phyloP scores from a whole-genome alignment of 768 basidiomycete species.

The Boletus coccyginus region DNA sequence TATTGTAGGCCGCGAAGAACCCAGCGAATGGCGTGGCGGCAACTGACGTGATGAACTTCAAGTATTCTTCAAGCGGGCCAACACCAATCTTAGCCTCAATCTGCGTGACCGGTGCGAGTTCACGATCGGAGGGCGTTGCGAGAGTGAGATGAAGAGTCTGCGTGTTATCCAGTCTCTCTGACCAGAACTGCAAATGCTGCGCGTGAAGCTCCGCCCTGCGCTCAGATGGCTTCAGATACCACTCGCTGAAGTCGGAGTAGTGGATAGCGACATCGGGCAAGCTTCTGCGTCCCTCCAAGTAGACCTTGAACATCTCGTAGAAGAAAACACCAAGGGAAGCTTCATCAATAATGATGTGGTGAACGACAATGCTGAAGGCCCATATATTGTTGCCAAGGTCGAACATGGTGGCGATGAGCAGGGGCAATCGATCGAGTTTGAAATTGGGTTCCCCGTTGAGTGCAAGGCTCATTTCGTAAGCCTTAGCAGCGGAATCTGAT shows the following conservation, averaged over 20 bases:
- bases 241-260: slow-evolving; percentile 21
- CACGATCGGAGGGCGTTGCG: slow-evolving; percentile 25
- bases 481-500: slow-evolving; percentile 21
- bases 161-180: slow-evolving; percentile 12
- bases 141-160: slow-evolving; percentile 23
- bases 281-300: slow-evolving; percentile 26
- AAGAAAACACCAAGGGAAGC: slow-evolving; percentile 30
- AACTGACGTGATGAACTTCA: slow-evolving; percentile 14
- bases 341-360: slow-evolving; percentile 32
- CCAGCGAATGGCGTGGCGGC: slow-evolving; percentile 28
- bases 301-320: slow-evolving; percentile 28
- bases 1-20: slow-evolving; percentile 32
- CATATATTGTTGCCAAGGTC: slow-evolving; percentile 18
- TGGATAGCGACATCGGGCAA: slow-evolving; percentile 24
- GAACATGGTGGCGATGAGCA: slow-evolving; percentile 28
- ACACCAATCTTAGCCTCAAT: slow-evolving; percentile 22
- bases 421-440: slow-evolving; percentile 24
- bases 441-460: slow-evolving; percentile 25
- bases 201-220: slow-evolving; percentile 27
- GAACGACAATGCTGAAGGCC: too few species aligned
- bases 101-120: slow-evolving; percentile 28
- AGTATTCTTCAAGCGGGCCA: slow-evolving; percentile 18
- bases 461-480: slow-evolving; percentile 30
- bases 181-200: slow-evolving; percentile 26
- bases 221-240: slow-evolving; percentile 28